Conservation (phyloP, 441 rosid genomes). For the Bruguiera hainesii region DNA sequence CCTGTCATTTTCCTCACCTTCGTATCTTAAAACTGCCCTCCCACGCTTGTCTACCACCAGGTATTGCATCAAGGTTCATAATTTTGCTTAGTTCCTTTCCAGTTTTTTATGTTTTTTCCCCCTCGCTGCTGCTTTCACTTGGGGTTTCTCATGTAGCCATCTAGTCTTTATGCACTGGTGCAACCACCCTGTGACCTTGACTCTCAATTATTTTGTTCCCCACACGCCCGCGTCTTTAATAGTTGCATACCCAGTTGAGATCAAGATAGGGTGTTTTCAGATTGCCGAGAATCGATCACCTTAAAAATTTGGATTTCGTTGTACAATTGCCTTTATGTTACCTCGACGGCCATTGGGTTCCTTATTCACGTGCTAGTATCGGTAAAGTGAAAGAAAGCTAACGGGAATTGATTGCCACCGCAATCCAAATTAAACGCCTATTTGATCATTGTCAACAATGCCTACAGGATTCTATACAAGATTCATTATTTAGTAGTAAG, state of each 20-base stretch:
- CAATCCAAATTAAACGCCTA: not conserved
- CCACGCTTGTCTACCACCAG: conserved; percentile 39
- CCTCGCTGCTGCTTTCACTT: not conserved
- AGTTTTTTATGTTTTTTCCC: not conserved
- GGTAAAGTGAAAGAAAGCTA: conserved; percentile 24
- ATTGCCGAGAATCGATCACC: conserved; percentile 5
- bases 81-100: conserved; percentile 11
- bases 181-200: conserved; percentile 30
- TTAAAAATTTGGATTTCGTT: conserved; percentile 12
- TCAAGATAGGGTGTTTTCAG: conserved; percentile 11
- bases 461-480: conserved; percentile 21
- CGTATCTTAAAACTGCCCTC: conserved; percentile 8
- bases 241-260: conserved; percentile 17
- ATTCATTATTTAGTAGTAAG: conserved; percentile 9
- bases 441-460: conserved; percentile 5
- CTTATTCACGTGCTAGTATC: not conserved
- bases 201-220: conserved; percentile 37
- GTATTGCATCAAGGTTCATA: conserved; percentile 9
- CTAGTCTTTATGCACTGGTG: conserved; percentile 22
- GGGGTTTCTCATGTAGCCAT: conserved; percentile 12
- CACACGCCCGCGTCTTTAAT: conserved; percentile 21
- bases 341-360: conserved; percentile 3
- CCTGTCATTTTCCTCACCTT: conserved; percentile 30
- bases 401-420: conserved; percentile 8
- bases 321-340: conserved; percentile 1